Conservation (phyloP, 2,329 filamentous ascomycete genomes). For the Ophiostoma quercus region DNA sequence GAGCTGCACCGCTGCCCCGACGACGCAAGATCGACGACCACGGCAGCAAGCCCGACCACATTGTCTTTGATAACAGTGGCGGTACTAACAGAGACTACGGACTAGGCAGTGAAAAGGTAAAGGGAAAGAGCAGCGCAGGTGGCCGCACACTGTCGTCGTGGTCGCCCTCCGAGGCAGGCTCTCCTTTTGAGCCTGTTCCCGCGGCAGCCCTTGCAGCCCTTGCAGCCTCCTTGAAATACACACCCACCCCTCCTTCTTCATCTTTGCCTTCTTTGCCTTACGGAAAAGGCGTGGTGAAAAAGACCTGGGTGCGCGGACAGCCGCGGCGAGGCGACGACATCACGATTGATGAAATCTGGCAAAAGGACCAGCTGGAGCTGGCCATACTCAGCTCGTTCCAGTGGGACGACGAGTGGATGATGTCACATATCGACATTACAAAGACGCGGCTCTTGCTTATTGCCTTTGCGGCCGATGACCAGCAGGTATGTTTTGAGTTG, state of each 20-base stretch:
- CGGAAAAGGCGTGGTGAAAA: slow-evolving; percentile 64
- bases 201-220: background rate
- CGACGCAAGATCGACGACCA: slow-evolving; percentile 15
- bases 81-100: background rate
- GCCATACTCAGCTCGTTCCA: slow-evolving; percentile 83
- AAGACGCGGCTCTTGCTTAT: slow-evolving; percentile 60
- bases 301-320: slow-evolving; percentile 68
- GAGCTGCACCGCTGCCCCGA: background rate
- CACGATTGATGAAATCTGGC: slow-evolving; percentile 79
- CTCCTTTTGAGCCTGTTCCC: background rate
- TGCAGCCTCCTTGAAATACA: background rate
- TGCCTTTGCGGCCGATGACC: slow-evolving; percentile 49
- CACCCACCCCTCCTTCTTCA: background rate
- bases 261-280: slow-evolving; percentile 45
- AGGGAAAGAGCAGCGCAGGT: background rate
- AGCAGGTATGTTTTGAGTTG: slow-evolving; percentile 41
- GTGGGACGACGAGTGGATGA: slow-evolving; percentile 76
- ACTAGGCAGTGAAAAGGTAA: background rate
- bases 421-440: slow-evolving; percentile 60
- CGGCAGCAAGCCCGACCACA: background rate
- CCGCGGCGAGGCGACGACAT: slow-evolving; percentile 64
- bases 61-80: background rate
- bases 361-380: slow-evolving; percentile 64
- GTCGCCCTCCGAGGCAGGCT: background rate
- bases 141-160: slow-evolving; percentile 1